Conservation (phyloP, 1,284 basidiomycete species). For the Pulveroboletus sp. region DNA sequence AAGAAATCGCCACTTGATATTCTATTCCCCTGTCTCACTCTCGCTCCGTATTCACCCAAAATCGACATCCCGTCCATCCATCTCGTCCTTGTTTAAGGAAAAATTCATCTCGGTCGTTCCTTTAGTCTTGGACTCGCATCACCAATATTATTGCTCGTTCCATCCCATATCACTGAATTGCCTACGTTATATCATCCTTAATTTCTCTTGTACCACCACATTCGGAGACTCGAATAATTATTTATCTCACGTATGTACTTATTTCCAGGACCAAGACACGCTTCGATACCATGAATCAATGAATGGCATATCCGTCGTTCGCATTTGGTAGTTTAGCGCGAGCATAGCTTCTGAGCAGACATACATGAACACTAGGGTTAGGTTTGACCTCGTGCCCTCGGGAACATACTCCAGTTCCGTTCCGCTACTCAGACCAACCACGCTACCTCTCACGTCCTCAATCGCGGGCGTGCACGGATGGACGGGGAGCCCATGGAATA, state of each 20-base stretch:
- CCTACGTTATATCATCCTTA: conserved; percentile 4
- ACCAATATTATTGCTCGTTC: neutral
- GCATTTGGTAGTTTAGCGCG: no score
- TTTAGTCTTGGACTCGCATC: neutral
- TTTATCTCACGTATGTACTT: conserved; percentile 12
- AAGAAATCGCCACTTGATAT: conserved; percentile 32
- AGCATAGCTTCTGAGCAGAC: no score
- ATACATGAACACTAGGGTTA: no score
- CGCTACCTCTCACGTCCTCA: no score
- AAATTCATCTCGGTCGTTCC: neutral
- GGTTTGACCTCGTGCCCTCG: no score
- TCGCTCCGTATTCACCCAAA: neutral
- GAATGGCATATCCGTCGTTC: neutral
- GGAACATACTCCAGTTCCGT: no score
- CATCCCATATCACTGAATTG: neutral
- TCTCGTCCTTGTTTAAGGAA: neutral
- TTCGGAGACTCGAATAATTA: conserved; percentile 7
- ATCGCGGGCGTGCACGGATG: no score
- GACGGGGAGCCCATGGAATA: no score
- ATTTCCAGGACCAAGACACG: neutral
- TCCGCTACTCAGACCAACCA: no score
- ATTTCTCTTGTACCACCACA: neutral
- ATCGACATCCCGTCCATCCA: neutral
- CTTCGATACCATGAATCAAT: conserved; percentile 9
- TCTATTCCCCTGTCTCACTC: no score